Percentiles rank a stretch among this genome's conserved stretches.
phyloP scores from a whole-genome alignment of 805 yeast species.

The Wickerhamomyces strasburgensis region DNA sequence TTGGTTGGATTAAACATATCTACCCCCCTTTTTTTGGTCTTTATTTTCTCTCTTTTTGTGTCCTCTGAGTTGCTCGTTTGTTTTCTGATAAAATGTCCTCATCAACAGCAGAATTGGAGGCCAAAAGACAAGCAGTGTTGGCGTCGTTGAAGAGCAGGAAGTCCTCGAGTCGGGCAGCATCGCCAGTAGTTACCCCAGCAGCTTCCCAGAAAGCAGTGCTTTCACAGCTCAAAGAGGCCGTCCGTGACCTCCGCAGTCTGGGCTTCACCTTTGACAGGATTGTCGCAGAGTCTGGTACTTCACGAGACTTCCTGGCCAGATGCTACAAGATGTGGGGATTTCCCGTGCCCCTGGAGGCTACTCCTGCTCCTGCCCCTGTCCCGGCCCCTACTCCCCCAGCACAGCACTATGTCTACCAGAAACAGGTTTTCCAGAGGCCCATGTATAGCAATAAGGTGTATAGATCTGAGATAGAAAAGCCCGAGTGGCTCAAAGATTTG shows the following conservation, averaged over 20 bases:
- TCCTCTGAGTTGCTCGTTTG: no score
- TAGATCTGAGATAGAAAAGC: slow-evolving; percentile 13
- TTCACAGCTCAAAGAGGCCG: slow-evolving; percentile 12
- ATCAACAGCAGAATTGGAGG: slow-evolving; percentile 13
- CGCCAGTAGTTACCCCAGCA: no score
- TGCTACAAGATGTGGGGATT: slow-evolving; percentile 19
- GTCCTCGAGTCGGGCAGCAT: slow-evolving; percentile 1
- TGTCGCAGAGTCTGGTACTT: slow-evolving; percentile 13
- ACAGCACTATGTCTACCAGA: background rate
- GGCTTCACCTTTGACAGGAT: slow-evolving; percentile 22
- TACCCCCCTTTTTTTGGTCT: no score
- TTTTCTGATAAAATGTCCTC: background rate
- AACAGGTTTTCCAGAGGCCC: background rate
- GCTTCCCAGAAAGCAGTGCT: no score
- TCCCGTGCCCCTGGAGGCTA: slow-evolving; percentile 12
- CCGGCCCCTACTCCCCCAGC: background rate
- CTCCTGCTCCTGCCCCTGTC: background rate
- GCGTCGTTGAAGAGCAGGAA: slow-evolving; percentile 19
- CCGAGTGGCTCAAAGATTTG: slow-evolving; percentile 23
- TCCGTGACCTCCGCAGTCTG: slow-evolving; percentile 21
- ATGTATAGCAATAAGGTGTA: slow-evolving; percentile 14
- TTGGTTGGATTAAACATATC: no score
- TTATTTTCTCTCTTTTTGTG: no score
- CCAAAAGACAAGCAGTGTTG: slow-evolving; percentile 22
- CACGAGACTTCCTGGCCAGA: slow-evolving; percentile 14